A percentile compares a stretch with the other conserved stretches of the same genome.
phyloP scores from a whole-genome alignment of 2,329 filamentous ascomycete species.

The Monosporascus sp. region DNA sequence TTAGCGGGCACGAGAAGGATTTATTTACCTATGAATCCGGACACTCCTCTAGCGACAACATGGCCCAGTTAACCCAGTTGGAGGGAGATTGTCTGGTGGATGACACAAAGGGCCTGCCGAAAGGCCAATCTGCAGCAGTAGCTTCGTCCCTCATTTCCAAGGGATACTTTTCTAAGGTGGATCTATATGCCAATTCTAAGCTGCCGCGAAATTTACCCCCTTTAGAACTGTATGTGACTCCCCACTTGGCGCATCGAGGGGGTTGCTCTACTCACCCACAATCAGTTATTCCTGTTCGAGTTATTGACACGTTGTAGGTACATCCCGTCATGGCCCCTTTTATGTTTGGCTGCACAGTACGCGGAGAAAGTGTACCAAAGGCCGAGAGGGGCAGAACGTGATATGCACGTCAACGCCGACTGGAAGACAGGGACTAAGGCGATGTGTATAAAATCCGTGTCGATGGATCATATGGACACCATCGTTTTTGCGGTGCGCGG shows the following conservation, averaged over 20 bases:
- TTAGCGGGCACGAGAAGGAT: constrained; percentile 49
- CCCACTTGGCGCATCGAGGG: background rate
- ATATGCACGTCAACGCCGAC: constrained; percentile 66
- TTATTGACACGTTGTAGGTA: constrained; percentile 43
- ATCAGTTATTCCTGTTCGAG: background rate
- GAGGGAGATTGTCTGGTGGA: constrained; percentile 20
- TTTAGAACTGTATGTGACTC: constrained; percentile 55
- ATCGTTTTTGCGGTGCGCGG: constrained; percentile 83
- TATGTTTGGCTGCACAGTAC: constrained; percentile 75
- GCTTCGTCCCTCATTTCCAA: constrained; percentile 37
- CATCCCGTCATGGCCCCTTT: constrained; percentile 68
- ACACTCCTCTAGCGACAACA: constrained; percentile 8
- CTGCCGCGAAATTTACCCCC: constrained; percentile 63
- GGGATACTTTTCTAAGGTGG: constrained; percentile 70
- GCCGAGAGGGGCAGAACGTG: constrained; percentile 57
- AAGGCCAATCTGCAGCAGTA: constrained; percentile 31
- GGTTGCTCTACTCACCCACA: background rate
- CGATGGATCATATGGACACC: constrained; percentile 71
- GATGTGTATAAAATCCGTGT: constrained; percentile 78
- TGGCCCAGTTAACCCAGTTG: constrained; percentile 6
- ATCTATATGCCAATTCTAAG: constrained; percentile 72
- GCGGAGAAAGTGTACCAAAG: constrained; percentile 69
- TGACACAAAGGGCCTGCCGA: constrained; percentile 27
- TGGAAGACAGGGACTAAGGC: constrained; percentile 74
- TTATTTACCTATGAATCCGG: constrained; percentile 38